Conservation (phyloP, 2,329 filamentous ascomycete species). For the Apiospora marii region DNA sequence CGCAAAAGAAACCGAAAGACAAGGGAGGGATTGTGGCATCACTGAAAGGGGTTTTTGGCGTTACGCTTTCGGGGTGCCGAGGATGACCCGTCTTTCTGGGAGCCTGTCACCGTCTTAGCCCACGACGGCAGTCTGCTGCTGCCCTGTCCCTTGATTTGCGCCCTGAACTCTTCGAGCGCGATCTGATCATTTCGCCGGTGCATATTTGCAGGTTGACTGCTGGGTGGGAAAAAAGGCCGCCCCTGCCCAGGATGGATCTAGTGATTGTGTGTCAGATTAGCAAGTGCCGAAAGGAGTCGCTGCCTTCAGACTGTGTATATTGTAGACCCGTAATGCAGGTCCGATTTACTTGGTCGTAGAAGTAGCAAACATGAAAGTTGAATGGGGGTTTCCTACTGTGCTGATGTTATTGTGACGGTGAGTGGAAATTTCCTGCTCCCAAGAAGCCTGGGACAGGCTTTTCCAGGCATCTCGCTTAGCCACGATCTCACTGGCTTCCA, state of each 20-base stretch:
- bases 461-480: not conserved
- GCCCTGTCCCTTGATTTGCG: not conserved
- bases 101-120: slow-evolving; percentile 7
- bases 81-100: not conserved
- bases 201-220: not conserved
- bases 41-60: slow-evolving; percentile 16
- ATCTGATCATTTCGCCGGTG: slow-evolving; percentile 13
- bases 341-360: not conserved
- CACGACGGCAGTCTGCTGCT: not conserved
- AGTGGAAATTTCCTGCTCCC: not conserved
- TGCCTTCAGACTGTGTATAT: not conserved
- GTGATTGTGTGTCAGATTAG: slow-evolving; percentile 13
- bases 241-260: not conserved
- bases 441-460: not conserved
- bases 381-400: slow-evolving; percentile 7
- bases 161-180: not conserved
- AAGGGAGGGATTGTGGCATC: not conserved
- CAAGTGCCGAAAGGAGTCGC: not conserved
- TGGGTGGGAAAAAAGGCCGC: not conserved
- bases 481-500: slow-evolving; percentile 26
- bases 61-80: slow-evolving; percentile 3
- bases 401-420: not conserved
- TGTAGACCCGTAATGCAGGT: not conserved
- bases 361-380: not conserved
- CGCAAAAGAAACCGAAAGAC: not conserved